These are phyloP conservation scores for Brasilioporus rufonigricans DNA, from an alignment of 768 basidiomycete species.

Conservation along the genomic window DNA sequence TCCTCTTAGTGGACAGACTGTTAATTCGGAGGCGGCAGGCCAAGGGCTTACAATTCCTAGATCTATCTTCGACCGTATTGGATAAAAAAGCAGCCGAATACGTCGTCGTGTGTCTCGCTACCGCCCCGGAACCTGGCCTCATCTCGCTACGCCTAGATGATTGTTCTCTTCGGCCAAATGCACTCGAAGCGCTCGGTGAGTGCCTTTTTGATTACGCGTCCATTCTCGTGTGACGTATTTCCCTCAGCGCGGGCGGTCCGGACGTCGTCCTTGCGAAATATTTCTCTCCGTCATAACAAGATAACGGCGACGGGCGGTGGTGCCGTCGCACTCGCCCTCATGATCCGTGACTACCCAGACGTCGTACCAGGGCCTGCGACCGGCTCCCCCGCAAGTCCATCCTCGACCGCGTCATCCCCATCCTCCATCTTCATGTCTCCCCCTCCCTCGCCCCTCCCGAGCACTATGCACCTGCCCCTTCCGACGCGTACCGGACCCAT, in stretches of 20 bases:
- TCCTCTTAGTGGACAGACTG: background rate
- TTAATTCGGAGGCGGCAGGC: conserved; percentile 45
- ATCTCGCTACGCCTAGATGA: conserved; percentile 87
- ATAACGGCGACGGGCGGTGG: conserved; percentile 85
- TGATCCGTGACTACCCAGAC: conserved; percentile 97
- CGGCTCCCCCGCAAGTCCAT: background rate
- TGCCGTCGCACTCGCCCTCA: conserved; percentile 88
- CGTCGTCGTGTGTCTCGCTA: conserved; percentile 64
- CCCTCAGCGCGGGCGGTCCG: conserved; percentile 77
- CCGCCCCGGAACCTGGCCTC: conserved; percentile 42
- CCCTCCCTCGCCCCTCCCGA: conserved; percentile 33
- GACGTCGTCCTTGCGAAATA: conserved; percentile 78
- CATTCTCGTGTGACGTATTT: background rate
- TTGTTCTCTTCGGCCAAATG: conserved; percentile 69
- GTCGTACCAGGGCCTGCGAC: conserved; percentile 40
- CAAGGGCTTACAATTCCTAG: conserved; percentile 77
- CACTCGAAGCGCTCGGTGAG: conserved; percentile 80
- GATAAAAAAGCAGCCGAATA: conserved; percentile 87
- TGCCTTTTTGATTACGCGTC: conserved; percentile 3
- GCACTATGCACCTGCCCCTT: conserved; percentile 18
- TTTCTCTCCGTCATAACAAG: conserved; percentile 86
- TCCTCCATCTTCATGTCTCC: conserved; percentile 30
- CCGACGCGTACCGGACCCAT: conserved; percentile 38
- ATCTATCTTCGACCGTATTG: conserved; percentile 81
- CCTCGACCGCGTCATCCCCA: conserved; percentile 8